Evolutionary conservation across 257 asterid genomes (phyloP).

Genomic region (Nicotiana benthamiana): DNA sequence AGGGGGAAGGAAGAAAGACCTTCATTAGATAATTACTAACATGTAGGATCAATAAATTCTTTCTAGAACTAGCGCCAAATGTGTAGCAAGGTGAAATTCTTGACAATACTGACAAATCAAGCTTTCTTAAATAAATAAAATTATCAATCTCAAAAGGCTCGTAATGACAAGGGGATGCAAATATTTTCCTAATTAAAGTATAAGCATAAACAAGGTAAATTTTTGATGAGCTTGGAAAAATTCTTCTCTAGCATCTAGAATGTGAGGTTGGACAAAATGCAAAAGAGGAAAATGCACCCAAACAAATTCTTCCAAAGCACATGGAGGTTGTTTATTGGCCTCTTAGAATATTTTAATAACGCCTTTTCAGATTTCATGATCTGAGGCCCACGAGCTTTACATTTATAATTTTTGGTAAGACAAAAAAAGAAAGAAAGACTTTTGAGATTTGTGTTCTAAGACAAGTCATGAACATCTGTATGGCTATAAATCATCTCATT

Average conservation of each 20-base stretch:
- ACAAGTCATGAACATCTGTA: neutral
- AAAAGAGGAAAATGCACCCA: neutral
- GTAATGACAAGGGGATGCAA: neutral
- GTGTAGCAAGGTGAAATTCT: neutral
- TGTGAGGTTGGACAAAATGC: too few relatives aligned
- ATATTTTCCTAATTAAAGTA: neutral
- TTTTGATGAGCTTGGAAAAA: neutral
- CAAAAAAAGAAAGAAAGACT: neutral
- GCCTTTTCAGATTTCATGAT: neutral
- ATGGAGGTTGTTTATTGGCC: neutral
- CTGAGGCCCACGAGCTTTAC: neutral
- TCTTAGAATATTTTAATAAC: neutral
- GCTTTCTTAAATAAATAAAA: neutral
- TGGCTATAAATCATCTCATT: neutral
- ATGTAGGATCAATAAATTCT: neutral
- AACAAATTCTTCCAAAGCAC: neutral
- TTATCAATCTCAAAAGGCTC: neutral
- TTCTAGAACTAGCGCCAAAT: neutral
- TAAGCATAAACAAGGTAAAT: neutral
- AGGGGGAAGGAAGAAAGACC: neutral
- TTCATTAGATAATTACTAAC: too few relatives aligned
- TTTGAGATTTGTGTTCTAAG: neutral
- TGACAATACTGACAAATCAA: too few relatives aligned
- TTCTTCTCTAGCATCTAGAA: neutral
- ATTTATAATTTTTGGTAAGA: neutral